Percentiles rank a stretch among this genome's conserved stretches.
These are phyloP conservation scores for Phaeotremella skinneri DNA, from an alignment of 768 basidiomycete species.

Conservation along the genomic window DNA sequence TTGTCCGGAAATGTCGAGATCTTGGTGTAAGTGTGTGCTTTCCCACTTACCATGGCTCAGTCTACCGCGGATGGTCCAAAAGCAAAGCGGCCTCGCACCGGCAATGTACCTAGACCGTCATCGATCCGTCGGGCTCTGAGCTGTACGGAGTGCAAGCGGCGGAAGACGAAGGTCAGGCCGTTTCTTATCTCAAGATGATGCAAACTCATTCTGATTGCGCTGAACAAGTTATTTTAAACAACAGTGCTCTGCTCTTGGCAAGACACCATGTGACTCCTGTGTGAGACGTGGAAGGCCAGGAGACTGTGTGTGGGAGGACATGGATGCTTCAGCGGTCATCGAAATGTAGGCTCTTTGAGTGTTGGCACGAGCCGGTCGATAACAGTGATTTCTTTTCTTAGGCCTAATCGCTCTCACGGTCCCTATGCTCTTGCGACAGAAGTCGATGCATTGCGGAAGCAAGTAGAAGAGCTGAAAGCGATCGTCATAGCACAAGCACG, in stretches of 20 bases:
- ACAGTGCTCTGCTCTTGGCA: slow-evolving; percentile 19
- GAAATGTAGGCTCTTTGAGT: too few relatives aligned
- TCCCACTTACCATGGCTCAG: too few relatives aligned
- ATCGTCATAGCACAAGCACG: slow-evolving; percentile 1
- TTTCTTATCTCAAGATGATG: neutral
- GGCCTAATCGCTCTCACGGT: too few relatives aligned
- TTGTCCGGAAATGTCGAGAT: too few relatives aligned
- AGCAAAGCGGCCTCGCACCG: too few relatives aligned
- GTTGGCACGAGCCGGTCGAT: too few relatives aligned
- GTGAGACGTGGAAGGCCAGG: slow-evolving; percentile 10
- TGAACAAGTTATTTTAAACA: neutral
- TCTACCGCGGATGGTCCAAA: too few relatives aligned
- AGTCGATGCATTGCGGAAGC: neutral
- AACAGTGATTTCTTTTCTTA: too few relatives aligned
- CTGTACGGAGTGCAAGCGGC: slow-evolving; percentile 24
- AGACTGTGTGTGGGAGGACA: slow-evolving; percentile 19
- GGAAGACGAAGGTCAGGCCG: slow-evolving; percentile 24
- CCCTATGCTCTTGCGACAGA: too few relatives aligned
- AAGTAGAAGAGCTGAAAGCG: slow-evolving; percentile 5
- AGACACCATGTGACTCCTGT: slow-evolving; percentile 21
- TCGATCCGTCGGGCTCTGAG: slow-evolving; percentile 15
- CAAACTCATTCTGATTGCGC: neutral
- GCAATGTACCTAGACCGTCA: too few relatives aligned
- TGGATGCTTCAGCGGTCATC: too few relatives aligned
- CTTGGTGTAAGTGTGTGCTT: too few relatives aligned